A percentile compares a stretch with the other conserved stretches of the same genome.
phyloP scores from a whole-genome alignment of 495 filamentous ascomycete genomes.

The Clavariopsis aquatica region DNA sequence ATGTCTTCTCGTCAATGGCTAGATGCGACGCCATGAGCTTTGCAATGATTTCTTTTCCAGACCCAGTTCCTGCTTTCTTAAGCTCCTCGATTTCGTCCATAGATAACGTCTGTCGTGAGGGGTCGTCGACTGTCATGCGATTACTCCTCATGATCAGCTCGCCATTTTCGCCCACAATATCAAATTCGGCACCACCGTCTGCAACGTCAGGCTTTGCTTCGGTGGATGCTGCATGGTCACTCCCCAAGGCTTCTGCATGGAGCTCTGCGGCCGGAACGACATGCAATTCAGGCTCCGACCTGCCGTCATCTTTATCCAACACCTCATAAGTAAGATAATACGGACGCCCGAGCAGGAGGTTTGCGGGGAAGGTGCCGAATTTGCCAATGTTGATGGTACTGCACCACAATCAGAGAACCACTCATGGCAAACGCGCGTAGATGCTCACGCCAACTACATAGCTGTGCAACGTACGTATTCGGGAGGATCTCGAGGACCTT shows the following conservation, averaged over 20 bases:
- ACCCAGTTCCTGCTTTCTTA: slow-evolving; percentile 73
- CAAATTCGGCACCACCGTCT: slow-evolving; percentile 54
- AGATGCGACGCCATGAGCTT: slow-evolving; percentile 83
- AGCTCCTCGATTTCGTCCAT: slow-evolving; percentile 87
- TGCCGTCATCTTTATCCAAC: slow-evolving; percentile 62
- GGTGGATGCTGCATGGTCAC: slow-evolving; percentile 50
- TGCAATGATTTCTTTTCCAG: slow-evolving; percentile 84
- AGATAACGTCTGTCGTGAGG: slow-evolving; percentile 76
- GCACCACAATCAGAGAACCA: slow-evolving; percentile 32
- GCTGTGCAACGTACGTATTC: slow-evolving; percentile 67
- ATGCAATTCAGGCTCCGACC: slow-evolving; percentile 62
- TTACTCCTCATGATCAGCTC: slow-evolving; percentile 74
- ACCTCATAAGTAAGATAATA: slow-evolving; percentile 91
- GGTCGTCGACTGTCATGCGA: slow-evolving; percentile 75
- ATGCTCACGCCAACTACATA: slow-evolving; percentile 38
- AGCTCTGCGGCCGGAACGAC: slow-evolving; percentile 80
- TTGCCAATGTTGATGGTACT: slow-evolving; percentile 85
- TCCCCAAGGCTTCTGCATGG: slow-evolving; percentile 72
- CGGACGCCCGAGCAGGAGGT: slow-evolving; percentile 81
- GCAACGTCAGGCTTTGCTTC: slow-evolving; percentile 52
- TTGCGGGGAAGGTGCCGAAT: slow-evolving; percentile 83
- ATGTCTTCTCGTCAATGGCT: slow-evolving; percentile 88
- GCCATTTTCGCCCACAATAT: slow-evolving; percentile 55
- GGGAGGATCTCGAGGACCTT: slow-evolving; percentile 67
- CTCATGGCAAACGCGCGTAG: slow-evolving; percentile 18